A percentile compares a stretch with the other conserved stretches of the same genome.
These are phyloP conservation scores for Amaranthus cruentus DNA, from an alignment of 148 eudicot species.

Conservation along the genomic window DNA sequence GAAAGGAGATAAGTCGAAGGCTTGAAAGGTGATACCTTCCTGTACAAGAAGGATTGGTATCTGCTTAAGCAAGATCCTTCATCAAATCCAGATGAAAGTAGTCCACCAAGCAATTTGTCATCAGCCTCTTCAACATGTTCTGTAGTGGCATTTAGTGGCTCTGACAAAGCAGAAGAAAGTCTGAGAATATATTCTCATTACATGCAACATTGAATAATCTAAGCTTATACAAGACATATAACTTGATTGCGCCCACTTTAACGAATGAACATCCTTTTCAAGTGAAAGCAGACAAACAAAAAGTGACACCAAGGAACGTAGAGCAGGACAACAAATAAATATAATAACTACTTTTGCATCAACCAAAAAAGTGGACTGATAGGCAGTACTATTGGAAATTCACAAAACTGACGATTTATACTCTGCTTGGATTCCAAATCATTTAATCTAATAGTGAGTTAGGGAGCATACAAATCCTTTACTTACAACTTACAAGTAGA, in stretches of 20 bases:
- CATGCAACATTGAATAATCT: neutral
- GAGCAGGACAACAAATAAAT: neutral
- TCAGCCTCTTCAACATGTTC: conserved; percentile 15
- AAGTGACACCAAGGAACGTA: neutral
- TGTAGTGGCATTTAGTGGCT: conserved; percentile 21
- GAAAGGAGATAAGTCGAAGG: conserved; percentile 75
- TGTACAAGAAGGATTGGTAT: conserved; percentile 51
- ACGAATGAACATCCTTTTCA: neutral
- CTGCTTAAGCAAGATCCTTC: conserved; percentile 70
- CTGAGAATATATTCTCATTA: neutral
- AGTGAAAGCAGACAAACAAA: neutral
- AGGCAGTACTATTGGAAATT: neutral
- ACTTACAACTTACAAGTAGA: neutral
- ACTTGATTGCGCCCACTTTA: conserved; percentile 1
- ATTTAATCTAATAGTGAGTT: neutral
- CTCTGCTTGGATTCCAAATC: neutral
- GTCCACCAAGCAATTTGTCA: conserved; percentile 56
- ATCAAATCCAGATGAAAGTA: conserved; percentile 51
- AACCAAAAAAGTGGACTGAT: neutral
- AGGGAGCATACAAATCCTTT: neutral
- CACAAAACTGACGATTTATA: neutral
- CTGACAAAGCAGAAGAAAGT: conserved; percentile 12
- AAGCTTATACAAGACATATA: neutral
- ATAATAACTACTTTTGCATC: neutral
- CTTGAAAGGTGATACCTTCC: conserved; percentile 43